phyloP scores from a whole-genome alignment of 345 rosid genomes.

The Durio zibethinus region DNA sequence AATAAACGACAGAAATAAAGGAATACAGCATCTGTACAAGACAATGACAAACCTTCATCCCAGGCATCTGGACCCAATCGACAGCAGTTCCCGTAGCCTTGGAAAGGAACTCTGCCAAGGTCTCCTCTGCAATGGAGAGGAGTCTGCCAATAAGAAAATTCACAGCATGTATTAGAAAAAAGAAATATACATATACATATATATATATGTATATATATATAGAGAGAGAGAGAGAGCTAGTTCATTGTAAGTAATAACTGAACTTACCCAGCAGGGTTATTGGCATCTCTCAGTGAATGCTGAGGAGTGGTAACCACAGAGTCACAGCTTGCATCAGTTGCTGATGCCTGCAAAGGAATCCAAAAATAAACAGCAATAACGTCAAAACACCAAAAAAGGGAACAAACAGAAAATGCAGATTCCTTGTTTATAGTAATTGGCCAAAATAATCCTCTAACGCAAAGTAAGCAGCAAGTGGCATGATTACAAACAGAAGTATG shows the following conservation, averaged over 20 bases:
- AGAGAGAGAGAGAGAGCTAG: not conserved
- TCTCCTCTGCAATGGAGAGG: constrained; percentile 99
- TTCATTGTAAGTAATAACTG: not conserved
- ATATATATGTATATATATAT: not conserved
- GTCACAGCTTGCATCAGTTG: constrained; percentile 91
- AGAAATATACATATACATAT: not conserved
- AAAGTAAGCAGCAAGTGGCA: not conserved
- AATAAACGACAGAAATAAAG: not conserved
- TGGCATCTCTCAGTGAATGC: constrained; percentile 91
- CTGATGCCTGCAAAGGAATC: constrained; percentile 48
- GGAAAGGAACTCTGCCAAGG: constrained; percentile 99
- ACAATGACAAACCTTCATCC: constrained; percentile 83
- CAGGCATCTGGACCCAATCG: constrained; percentile 99
- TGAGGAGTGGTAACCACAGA: constrained; percentile 95
- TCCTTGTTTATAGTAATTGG: not conserved
- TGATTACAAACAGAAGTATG: not conserved
- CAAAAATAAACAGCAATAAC: not conserved
- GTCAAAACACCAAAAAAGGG: constrained; percentile 11
- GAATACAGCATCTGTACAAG: not conserved
- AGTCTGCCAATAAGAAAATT: constrained; percentile 47
- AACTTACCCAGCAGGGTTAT: constrained; percentile 94
- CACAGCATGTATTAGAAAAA: not conserved
- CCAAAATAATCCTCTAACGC: not conserved
- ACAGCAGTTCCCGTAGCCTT: constrained; percentile 99
- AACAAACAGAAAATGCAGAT: not conserved